Evolutionary conservation across 306 rosid genomes (phyloP).

Genomic region (Acacia melanoxylon): DNA sequence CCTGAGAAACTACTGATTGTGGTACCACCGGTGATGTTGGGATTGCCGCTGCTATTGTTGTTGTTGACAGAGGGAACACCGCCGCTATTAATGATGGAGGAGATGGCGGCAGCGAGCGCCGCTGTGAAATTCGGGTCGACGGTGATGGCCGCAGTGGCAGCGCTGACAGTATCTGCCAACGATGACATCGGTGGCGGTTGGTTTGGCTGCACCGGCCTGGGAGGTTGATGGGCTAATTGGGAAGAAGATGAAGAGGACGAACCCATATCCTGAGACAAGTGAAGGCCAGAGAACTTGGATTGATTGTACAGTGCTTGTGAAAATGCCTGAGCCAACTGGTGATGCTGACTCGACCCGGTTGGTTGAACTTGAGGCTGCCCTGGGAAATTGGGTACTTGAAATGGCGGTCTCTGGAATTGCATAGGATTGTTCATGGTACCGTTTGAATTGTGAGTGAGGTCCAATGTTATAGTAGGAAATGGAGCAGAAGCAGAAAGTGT

Average conservation of each 20-base stretch:
- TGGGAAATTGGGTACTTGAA: slow-evolving; percentile 57
- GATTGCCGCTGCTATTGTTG: slow-evolving; percentile 2
- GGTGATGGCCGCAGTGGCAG: slow-evolving; percentile 90
- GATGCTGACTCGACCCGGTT: background rate
- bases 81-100: slow-evolving; percentile 68
- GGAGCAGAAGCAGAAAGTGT: slow-evolving; percentile 95
- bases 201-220: slow-evolving; percentile 39
- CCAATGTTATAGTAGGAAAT: slow-evolving; percentile 80
- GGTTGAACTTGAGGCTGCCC: background rate
- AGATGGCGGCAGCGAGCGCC: slow-evolving; percentile 89
- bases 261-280: slow-evolving; percentile 66
- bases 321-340: slow-evolving; percentile 43
- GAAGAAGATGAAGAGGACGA: slow-evolving; percentile 29
- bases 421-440: slow-evolving; percentile 12
- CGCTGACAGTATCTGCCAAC: slow-evolving; percentile 65
- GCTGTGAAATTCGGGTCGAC: slow-evolving; percentile 89
- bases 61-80: slow-evolving; percentile 48
- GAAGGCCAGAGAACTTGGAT: slow-evolving; percentile 90
- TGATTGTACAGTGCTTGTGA: slow-evolving; percentile 74
- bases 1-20: slow-evolving; percentile 62
- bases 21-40: slow-evolving; percentile 30
- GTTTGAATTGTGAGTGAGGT: slow-evolving; percentile 70
- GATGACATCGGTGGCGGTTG: slow-evolving; percentile 36
- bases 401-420: slow-evolving; percentile 60
- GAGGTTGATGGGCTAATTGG: slow-evolving; percentile 42